A percentile compares a stretch with the other conserved stretches of the same genome.
These are phyloP conservation scores for Globisporangium acanthophoron DNA, from an alignment of 352 stramenopile species.

Conservation along the genomic window DNA sequence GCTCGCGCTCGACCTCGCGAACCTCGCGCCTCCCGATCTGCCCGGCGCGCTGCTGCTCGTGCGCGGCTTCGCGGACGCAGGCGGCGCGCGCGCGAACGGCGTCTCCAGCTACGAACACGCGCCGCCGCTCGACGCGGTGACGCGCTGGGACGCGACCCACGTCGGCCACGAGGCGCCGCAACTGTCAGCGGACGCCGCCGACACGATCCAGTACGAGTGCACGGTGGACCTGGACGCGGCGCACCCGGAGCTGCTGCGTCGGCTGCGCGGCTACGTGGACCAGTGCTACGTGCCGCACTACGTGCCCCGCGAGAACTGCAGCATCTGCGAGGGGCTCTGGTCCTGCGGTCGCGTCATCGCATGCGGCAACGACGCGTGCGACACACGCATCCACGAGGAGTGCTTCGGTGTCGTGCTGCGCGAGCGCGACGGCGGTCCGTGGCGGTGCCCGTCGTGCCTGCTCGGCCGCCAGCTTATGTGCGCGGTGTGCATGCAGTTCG, in stretches of 20 bases:
- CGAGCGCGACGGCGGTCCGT: conserved; percentile 42
- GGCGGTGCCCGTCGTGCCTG: conserved; percentile 74
- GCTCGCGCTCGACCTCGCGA: conserved; percentile 58
- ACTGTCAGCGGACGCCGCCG: not conserved
- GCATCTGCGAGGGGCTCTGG: conserved; percentile 77
- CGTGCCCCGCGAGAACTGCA: conserved; percentile 69
- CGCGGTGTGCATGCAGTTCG: conserved; percentile 71
- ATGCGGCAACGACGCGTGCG: conserved; percentile 66
- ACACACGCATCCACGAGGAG: conserved; percentile 70
- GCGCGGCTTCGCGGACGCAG: conserved; percentile 27
- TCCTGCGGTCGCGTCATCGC: conserved; percentile 62
- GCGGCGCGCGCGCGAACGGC: conserved; percentile 3
- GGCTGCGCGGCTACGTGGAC: conserved; percentile 72
- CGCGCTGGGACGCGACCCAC: conserved; percentile 20
- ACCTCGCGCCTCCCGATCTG: conserved; percentile 61
- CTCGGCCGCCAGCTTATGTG: conserved; percentile 64
- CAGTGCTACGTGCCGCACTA: conserved; percentile 74
- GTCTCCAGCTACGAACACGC: conserved; percentile 6
- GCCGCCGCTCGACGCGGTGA: conserved; percentile 4
- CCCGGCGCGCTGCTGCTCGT: conserved; percentile 61
- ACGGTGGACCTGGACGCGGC: conserved; percentile 58
- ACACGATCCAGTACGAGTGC: conserved; percentile 47
- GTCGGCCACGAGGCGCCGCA: conserved; percentile 4
- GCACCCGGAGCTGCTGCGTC: conserved; percentile 38
- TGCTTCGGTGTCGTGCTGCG: conserved; percentile 77